Base-by-base conservation (phyloP, 1,284 basidiomycete genomes). In the Afroboletus lepidellus region DNA sequence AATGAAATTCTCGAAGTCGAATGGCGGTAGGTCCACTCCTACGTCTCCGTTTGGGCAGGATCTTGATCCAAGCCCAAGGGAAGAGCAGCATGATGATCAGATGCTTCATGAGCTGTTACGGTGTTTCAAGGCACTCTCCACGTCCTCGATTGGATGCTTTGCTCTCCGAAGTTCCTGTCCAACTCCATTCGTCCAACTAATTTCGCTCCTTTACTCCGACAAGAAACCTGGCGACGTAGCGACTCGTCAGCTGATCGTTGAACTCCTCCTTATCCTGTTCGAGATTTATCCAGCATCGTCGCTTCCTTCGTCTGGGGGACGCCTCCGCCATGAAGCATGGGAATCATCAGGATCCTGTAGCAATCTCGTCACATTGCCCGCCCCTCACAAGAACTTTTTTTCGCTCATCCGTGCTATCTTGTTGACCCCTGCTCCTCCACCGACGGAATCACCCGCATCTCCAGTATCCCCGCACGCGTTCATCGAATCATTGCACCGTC, bases 21-120 rank as follows among this genome's bases (percentile, higher is more conserved):
- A 73, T 99, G 96, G 96, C 85, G 94, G 92, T 92, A 59, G 60
- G 81, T 36, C 37, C 41, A 33, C 1, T 38, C 44, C 20, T 25
- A 13, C 47, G 13, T 30, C 7, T 43, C 11, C 4, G 42, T 36
- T 41, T 18, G 32, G 41, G 53, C 44, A 60, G 49, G 41, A 43
- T 37, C 13, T 46, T 59, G 52, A 65, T 25, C 29, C 37, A 24
- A 21, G 41, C 45, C 52, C 4, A 60, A 94, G 94, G 57, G 96
- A 98, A 69, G 96, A 99, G 68, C 95, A 98, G 67, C 95, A 97
- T 61, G 96, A 98, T 65, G 97, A 99, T 67, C 87, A 95, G 67
- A 78, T 97, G 43, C 77, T 99, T 8, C 88, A 96, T 61, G 96
- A 98, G 68, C 75, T 99, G 0, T 75, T 99, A 25, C 85, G 94